These are phyloP conservation scores for Usnea hakonensis DNA, from an alignment of 495 filamentous ascomycete genomes.

Conservation along the genomic window DNA sequence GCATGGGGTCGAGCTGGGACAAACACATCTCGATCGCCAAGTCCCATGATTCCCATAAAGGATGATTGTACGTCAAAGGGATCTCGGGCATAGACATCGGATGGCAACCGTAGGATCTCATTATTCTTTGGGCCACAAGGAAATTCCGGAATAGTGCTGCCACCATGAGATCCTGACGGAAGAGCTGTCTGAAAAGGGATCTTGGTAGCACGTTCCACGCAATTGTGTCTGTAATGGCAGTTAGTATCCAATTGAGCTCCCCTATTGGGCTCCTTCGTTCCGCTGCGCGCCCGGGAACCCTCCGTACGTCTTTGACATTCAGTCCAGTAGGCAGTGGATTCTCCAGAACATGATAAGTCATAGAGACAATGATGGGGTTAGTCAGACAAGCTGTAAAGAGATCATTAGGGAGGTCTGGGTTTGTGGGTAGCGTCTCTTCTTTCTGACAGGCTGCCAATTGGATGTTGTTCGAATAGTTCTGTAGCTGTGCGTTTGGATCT, in stretches of 20 bases:
- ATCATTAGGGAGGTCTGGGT: slow-evolving; percentile 88
- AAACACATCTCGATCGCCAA: slow-evolving; percentile 93
- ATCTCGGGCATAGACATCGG: slow-evolving; percentile 83
- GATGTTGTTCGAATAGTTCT: slow-evolving; percentile 70
- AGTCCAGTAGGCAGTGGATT: slow-evolving; percentile 74
- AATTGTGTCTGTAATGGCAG: slow-evolving; percentile 97
- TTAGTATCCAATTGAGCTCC: slow-evolving; percentile 99
- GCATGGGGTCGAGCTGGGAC: slow-evolving; percentile 72
- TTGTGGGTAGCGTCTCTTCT: slow-evolving; percentile 91
- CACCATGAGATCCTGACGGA: slow-evolving; percentile 98
- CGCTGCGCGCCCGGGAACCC: slow-evolving; percentile 72
- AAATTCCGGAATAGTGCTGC: slow-evolving; percentile 96
- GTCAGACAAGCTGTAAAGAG: slow-evolving; percentile 95
- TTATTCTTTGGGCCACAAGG: slow-evolving; percentile 85
- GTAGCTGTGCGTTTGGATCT: slow-evolving; percentile 64
- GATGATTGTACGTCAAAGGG: slow-evolving; percentile 85
- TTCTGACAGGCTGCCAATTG: slow-evolving; percentile 87
- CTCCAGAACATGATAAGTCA: slow-evolving; percentile 89
- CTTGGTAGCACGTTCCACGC: slow-evolving; percentile 92
- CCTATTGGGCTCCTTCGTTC: slow-evolving; percentile 93
- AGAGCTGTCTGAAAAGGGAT: slow-evolving; percentile 89
- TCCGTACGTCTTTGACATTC: slow-evolving; percentile 68
- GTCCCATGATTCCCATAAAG: slow-evolving; percentile 97
- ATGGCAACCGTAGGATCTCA: slow-evolving; percentile 90
- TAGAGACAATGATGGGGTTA: slow-evolving; percentile 91